Conservation (phyloP, 495 filamentous ascomycete genomes). For the Penicillium silybi region DNA sequence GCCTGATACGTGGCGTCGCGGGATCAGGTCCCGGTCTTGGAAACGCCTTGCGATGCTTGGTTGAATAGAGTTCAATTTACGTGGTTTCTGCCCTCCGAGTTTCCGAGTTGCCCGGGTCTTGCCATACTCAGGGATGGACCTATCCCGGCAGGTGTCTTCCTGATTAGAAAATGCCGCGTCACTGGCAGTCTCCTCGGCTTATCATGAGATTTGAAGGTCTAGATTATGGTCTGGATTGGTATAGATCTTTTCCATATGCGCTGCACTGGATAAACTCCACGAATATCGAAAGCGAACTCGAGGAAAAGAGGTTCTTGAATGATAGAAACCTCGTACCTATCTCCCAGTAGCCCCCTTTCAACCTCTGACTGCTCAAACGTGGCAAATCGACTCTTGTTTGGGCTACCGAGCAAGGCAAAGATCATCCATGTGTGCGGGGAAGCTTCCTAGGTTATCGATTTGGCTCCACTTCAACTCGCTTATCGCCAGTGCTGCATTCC, state of each 20-base stretch:
- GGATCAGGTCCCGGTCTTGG: not conserved
- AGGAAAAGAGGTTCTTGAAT: not conserved
- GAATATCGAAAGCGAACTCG: not conserved
- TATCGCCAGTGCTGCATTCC: slow-evolving; percentile 11
- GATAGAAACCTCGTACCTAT: not conserved
- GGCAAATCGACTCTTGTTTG: not conserved
- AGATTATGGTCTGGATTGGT: not conserved
- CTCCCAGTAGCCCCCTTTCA: not conserved
- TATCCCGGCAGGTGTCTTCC: not conserved
- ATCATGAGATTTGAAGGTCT: not conserved
- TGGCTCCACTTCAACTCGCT: not conserved
- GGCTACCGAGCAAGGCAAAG: not conserved
- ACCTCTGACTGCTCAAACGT: not conserved
- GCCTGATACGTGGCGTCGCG: not conserved
- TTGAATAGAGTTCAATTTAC: not conserved
- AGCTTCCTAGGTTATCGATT: not conserved
- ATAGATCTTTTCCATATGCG: not conserved
- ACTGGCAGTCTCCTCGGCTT: not conserved
- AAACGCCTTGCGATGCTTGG: not conserved
- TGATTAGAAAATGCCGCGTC: not conserved
- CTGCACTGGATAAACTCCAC: not conserved
- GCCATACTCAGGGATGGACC: not conserved
- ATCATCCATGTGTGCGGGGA: slow-evolving; percentile 9
- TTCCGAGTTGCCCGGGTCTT: not conserved
- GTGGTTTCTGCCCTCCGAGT: not conserved